A percentile compares a stretch with the other conserved stretches of the same genome.
These are phyloP conservation scores for Asterophora parasitica DNA, from an alignment of 768 basidiomycete genomes.

Conservation along the genomic window DNA sequence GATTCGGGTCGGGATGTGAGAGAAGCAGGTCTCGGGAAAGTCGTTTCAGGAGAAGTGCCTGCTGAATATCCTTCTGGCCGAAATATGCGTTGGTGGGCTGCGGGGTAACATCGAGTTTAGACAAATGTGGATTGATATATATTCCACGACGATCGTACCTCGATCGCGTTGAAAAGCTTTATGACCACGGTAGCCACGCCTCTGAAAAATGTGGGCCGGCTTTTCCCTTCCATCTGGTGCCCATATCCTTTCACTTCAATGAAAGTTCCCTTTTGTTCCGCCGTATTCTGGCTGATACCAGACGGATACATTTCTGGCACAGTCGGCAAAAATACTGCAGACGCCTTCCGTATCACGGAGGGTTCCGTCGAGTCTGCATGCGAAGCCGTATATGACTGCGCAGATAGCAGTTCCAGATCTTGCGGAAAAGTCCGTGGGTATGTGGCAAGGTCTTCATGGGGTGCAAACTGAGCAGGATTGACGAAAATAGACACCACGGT, in stretches of 20 bases:
- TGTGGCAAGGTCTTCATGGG: conserved; percentile 84
- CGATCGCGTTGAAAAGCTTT: conserved; percentile 89
- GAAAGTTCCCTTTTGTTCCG: conserved; percentile 80
- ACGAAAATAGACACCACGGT: conserved; percentile 97
- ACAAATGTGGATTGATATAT: background rate
- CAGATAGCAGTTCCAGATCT: conserved; percentile 63
- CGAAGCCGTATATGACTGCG: conserved; percentile 26
- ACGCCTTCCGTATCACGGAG: conserved; percentile 35
- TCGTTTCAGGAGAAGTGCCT: conserved; percentile 79
- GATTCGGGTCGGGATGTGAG: conserved; percentile 65
- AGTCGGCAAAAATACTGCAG: conserved; percentile 76
- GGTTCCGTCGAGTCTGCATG: conserved; percentile 9
- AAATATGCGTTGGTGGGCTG: conserved; percentile 93
- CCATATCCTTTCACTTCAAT: conserved; percentile 89
- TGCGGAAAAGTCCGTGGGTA: conserved; percentile 84
- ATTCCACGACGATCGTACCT: conserved; percentile 44
- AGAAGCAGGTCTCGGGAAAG: conserved; percentile 77
- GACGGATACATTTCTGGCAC: conserved; percentile 90
- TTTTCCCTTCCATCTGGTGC: conserved; percentile 89
- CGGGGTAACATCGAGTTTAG: background rate
- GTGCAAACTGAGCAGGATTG: conserved; percentile 96
- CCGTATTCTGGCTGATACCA: conserved; percentile 75
- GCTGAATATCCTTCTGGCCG: conserved; percentile 98
- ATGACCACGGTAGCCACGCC: conserved; percentile 94
- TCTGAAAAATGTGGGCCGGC: conserved; percentile 87